Evolutionary conservation across 805 yeast species (phyloP), one percentile per base, ranked within the genome.

Genomic region (Saturnispora hagleri): DNA sequence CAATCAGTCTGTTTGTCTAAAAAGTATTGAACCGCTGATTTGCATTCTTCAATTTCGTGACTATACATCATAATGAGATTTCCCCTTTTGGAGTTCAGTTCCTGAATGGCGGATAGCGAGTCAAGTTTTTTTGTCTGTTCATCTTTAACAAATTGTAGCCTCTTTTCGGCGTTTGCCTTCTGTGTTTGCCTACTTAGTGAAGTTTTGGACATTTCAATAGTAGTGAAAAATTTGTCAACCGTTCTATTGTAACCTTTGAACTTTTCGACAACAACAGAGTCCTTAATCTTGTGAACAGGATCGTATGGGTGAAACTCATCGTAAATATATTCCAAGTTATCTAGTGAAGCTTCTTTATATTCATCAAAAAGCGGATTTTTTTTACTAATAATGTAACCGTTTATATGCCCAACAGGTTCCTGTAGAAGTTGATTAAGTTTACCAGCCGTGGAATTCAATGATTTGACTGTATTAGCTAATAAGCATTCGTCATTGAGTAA

Each of bases 1-100:
- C 99, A 91, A 64, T 91, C 97, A 88, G 89, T 87, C 56, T 87
- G 90, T 62, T 87, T 93, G 51, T 84, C 82, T 4, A 89, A 55
- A 51, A 89, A 68, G 1, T 72, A 69, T 53, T 82, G 84, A 4
- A 91, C 86, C 2, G 86, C 82, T 7, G 63, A 66, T 53, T 79
- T 83, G 46, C 93, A 89, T 17, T 79, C 78, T 47, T 85, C 93
- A 5, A 90, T 89, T 26, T 79, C 58, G 27, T 80, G 81, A 4
- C 91, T 84, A 63, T 85, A 74, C 36, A 75, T 69, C 55, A 86
- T 84, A 28, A 91, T 81, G 4, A 85, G 70, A 55, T 81, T 83
- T 10, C 96, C 98, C 57, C 82, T 86, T 51, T 71, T 71, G 55
- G 76, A 78, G 59, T 86, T 86, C 1, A 73, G 59, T 27, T 76